phyloP scores from a whole-genome alignment of 2,329 filamentous ascomycete species.

The Coleophoma crateriformis region DNA sequence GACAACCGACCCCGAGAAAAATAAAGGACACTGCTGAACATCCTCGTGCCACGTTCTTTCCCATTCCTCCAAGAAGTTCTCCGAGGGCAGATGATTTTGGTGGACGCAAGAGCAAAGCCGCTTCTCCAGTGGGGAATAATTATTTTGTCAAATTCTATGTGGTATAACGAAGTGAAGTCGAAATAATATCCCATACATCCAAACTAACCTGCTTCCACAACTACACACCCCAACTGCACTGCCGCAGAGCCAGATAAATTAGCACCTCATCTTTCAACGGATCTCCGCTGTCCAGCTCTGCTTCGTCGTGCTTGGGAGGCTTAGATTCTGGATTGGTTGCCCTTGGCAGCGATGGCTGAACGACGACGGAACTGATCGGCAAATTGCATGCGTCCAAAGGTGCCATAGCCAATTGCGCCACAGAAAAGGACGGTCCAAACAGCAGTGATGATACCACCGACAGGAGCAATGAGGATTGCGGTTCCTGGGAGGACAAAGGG shows the following conservation, averaged over 20 bases:
- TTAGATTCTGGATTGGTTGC: conserved; percentile 19
- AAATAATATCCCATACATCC: neutral
- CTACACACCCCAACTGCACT: neutral
- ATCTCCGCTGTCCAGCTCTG: too few relatives aligned
- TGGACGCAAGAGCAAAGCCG: too few relatives aligned
- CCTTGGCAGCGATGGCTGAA: conserved; percentile 36
- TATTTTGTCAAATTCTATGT: conserved; percentile 3
- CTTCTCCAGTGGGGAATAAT: too few relatives aligned
- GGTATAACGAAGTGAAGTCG: conserved; percentile 4
- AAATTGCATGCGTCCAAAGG: conserved; percentile 60
- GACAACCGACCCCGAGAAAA: too few relatives aligned
- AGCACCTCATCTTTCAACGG: neutral
- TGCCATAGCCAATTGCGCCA: conserved; percentile 56
- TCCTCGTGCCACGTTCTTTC: too few relatives aligned
- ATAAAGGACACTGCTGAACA: too few relatives aligned
- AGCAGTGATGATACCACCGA: conserved; percentile 61
- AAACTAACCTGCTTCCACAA: neutral
- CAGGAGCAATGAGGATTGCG: conserved; percentile 62
- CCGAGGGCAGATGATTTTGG: too few relatives aligned
- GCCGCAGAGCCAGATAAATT: neutral
- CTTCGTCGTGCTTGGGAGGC: neutral
- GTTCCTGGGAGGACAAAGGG: conserved; percentile 67
- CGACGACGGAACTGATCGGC: conserved; percentile 55
- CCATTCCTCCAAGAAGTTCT: too few relatives aligned
- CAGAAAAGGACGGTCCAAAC: conserved; percentile 56